Evolutionary conservation across 345 rosid species (phyloP).

Genomic region (Gossypium sturtianum): DNA sequence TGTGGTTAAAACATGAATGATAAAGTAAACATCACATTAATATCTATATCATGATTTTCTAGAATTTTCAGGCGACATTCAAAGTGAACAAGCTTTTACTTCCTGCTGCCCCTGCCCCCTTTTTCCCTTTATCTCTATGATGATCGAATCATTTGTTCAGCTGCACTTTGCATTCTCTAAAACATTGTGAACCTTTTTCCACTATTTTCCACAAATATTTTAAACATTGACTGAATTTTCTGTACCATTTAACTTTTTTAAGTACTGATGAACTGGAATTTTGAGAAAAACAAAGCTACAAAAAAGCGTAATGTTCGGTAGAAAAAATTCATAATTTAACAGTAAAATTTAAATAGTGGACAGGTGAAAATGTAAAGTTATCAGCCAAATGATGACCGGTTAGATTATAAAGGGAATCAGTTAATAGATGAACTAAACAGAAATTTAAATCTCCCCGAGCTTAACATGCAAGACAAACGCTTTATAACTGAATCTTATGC

Average conservation of each 20-base stretch:
- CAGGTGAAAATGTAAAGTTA: not conserved
- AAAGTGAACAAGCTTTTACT: not conserved
- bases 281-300: not conserved
- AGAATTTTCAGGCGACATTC: not conserved
- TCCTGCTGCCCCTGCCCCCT: not conserved
- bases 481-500: not conserved
- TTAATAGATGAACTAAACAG: not conserved
- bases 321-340: not conserved
- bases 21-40: not conserved
- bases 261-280: not conserved
- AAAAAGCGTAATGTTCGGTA: not conserved
- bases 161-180: not conserved
- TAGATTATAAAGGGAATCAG: not conserved
- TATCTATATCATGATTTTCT: slow-evolving; percentile 1
- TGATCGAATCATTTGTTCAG: not conserved
- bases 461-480: not conserved
- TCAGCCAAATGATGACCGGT: not conserved
- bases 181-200: not conserved
- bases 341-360: not conserved
- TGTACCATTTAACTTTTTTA: not conserved
- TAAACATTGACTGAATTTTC: not conserved
- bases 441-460: not conserved
- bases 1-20: not conserved
- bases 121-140: not conserved
- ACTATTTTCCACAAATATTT: not conserved